Percentiles rank a stretch among this genome's conserved stretches.
phyloP scores from a whole-genome alignment of 2,329 filamentous ascomycete species.

The Colletotrichum spaethianum region DNA sequence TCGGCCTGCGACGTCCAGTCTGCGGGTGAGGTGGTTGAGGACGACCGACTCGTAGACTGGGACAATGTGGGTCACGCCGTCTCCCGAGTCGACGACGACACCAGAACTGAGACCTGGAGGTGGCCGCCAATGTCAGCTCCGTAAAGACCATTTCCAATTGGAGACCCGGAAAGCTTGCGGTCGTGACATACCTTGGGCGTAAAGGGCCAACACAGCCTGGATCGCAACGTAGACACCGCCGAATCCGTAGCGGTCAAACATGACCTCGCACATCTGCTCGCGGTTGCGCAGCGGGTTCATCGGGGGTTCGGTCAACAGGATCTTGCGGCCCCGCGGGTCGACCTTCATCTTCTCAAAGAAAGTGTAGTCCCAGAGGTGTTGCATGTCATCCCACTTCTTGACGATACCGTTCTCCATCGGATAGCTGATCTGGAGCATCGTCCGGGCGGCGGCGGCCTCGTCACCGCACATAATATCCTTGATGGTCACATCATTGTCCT shows the following conservation, averaged over 20 bases:
- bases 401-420: slow-evolving; percentile 99
- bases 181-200: slow-evolving; percentile 83
- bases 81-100: slow-evolving; percentile 98
- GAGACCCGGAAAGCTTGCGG: background rate
- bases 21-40: slow-evolving; percentile 94
- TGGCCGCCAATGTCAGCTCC: slow-evolving; percentile 18
- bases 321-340: slow-evolving; percentile 93
- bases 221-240: slow-evolving; percentile 98
- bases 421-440: slow-evolving; percentile 98
- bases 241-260: slow-evolving; percentile 98
- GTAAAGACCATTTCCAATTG: background rate
- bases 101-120: slow-evolving; percentile 83
- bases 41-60: slow-evolving; percentile 99
- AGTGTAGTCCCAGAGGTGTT: slow-evolving; percentile 99
- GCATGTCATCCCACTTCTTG: slow-evolving; percentile 99
- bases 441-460: slow-evolving; percentile 94
- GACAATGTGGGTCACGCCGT: slow-evolving; percentile 98
- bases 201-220: slow-evolving; percentile 94
- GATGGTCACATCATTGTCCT: slow-evolving; percentile 73
- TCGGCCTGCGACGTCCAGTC: slow-evolving; percentile 94
- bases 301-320: slow-evolving; percentile 95
- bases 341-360: slow-evolving; percentile 98
- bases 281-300: slow-evolving; percentile 98
- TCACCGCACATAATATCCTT: slow-evolving; percentile 99
- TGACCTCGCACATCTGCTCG: slow-evolving; percentile 98